Percentiles rank a stretch among this genome's conserved stretches.
Conservation (phyloP, 352 stramenopile genomes). For the Aphanomyces astaci region DNA sequence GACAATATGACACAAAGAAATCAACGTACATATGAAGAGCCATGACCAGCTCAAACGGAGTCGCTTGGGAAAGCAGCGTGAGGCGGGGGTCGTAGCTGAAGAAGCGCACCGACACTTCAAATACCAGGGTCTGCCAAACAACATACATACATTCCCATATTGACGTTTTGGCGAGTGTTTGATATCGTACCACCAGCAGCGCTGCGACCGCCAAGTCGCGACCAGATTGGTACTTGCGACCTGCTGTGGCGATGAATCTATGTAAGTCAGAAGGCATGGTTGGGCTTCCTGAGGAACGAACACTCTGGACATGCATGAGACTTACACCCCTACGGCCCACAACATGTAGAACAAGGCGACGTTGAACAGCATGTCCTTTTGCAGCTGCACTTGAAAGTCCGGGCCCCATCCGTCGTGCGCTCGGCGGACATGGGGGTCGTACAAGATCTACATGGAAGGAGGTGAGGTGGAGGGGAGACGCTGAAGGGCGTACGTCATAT, state of each 20-base stretch:
- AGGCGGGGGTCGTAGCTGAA: slow-evolving; percentile 50
- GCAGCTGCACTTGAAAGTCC: slow-evolving; percentile 33
- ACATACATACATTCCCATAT: background rate
- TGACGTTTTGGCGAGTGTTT: background rate
- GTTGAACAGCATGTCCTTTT: slow-evolving; percentile 47
- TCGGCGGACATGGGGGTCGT: slow-evolving; percentile 42
- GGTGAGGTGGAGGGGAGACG: too few relatives aligned
- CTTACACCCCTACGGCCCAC: slow-evolving; percentile 56
- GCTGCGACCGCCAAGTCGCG: slow-evolving; percentile 43
- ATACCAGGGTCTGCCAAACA: slow-evolving; percentile 34
- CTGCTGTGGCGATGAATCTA: slow-evolving; percentile 45
- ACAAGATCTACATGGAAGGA: slow-evolving; percentile 43
- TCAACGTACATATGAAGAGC: slow-evolving; percentile 30
- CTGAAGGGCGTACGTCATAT: too few relatives aligned
- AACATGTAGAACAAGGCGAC: slow-evolving; percentile 59
- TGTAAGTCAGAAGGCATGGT: background rate
- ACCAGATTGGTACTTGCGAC: slow-evolving; percentile 32
- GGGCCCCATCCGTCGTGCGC: slow-evolving; percentile 64
- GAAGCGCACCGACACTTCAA: slow-evolving; percentile 49
- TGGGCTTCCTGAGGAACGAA: too few relatives aligned
- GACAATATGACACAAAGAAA: too few relatives aligned
- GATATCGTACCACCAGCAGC: slow-evolving; percentile 39
- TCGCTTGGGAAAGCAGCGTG: slow-evolving; percentile 39
- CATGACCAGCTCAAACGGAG: slow-evolving; percentile 51
- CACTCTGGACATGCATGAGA: background rate